phyloP scores from a whole-genome alignment of 2,329 filamentous ascomycete species.

The Knoxdaviesia proteae region DNA sequence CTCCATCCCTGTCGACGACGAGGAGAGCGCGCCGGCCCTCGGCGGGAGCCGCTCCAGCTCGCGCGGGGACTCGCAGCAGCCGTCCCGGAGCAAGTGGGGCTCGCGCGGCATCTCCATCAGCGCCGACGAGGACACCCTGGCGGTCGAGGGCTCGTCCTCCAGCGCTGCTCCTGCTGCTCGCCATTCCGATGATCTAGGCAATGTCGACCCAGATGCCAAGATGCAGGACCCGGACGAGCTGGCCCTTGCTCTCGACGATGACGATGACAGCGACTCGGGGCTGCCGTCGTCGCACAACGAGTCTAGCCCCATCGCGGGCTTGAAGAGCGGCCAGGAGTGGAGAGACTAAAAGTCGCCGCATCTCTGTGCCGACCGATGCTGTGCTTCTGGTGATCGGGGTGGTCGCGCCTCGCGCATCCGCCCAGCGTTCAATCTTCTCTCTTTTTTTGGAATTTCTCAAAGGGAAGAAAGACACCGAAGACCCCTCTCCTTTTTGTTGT shows the following conservation, averaged over 20 bases:
- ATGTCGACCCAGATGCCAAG: conserved; percentile 38
- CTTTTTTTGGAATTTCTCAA: no score
- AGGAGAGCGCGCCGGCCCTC: conserved; percentile 34
- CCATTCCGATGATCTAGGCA: conserved; percentile 23
- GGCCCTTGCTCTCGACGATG: conserved; percentile 35
- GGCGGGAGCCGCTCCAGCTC: conserved; percentile 9
- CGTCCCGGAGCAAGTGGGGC: conserved; percentile 34
- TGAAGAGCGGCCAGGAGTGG: no score
- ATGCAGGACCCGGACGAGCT: conserved; percentile 48
- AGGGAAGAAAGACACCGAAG: no score
- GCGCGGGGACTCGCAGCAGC: conserved; percentile 7
- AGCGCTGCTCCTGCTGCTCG: conserved; percentile 8
- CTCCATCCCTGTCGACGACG: conserved; percentile 25
- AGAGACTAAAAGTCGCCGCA: no score
- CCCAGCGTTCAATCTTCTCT: no score
- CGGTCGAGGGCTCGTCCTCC: conserved; percentile 24
- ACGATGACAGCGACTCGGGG: conserved; percentile 27
- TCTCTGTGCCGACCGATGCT: no score
- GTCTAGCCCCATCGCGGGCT: no score
- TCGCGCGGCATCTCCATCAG: conserved; percentile 44
- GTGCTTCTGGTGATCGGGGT: no score
- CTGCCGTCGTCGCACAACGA: conserved; percentile 11
- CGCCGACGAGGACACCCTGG: conserved; percentile 39
- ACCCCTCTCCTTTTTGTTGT: no score
- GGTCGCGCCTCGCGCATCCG: no score